Evolutionary conservation across 1,284 basidiomycete species (phyloP).

Genomic region (Pseudozyma thailandica): DNA sequence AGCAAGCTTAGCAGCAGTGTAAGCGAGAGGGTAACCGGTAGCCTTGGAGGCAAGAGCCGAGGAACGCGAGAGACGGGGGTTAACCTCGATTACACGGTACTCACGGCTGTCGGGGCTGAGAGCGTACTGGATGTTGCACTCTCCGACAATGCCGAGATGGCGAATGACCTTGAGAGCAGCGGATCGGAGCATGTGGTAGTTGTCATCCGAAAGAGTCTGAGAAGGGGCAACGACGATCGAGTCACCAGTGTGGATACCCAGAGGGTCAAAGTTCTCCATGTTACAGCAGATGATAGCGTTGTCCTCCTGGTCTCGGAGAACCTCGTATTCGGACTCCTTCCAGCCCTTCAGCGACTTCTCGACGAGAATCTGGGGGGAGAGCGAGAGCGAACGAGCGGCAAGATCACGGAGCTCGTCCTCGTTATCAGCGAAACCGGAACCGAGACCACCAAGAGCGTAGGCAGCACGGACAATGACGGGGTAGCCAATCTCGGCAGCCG

Average conservation of each 20-base stretch:
- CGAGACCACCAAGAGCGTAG: conserved; percentile 97
- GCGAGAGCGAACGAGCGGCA: conserved; percentile 86
- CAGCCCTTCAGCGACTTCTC: conserved; percentile 99
- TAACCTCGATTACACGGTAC: conserved; percentile 87
- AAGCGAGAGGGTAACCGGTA: conserved; percentile 97
- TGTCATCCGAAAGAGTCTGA: conserved; percentile 91
- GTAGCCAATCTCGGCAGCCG: conserved; percentile 91
- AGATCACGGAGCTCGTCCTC: conserved; percentile 94
- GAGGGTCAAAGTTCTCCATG: conserved; percentile 98
- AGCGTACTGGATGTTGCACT: conserved; percentile 99
- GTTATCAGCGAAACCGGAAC: conserved; percentile 96
- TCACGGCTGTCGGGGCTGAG: conserved; percentile 91
- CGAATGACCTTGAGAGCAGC: conserved; percentile 97
- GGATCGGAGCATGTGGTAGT: conserved; percentile 98
- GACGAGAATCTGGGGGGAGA: conserved; percentile 95
- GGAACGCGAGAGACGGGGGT: conserved; percentile 64
- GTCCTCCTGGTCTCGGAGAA: conserved; percentile 95
- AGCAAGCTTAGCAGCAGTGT: conserved; percentile 99
- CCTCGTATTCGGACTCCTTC: conserved; percentile 99
- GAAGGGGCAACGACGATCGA: conserved; percentile 99
- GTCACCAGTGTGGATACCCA: conserved; percentile 99
- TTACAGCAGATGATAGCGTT: conserved; percentile 89
- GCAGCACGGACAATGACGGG: conserved; percentile 98
- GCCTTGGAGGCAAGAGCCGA: conserved; percentile 96
- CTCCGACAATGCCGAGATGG: conserved; percentile 96